Conservation (phyloP, 2,329 filamentous ascomycete species). For the Helotiales sp. region DNA sequence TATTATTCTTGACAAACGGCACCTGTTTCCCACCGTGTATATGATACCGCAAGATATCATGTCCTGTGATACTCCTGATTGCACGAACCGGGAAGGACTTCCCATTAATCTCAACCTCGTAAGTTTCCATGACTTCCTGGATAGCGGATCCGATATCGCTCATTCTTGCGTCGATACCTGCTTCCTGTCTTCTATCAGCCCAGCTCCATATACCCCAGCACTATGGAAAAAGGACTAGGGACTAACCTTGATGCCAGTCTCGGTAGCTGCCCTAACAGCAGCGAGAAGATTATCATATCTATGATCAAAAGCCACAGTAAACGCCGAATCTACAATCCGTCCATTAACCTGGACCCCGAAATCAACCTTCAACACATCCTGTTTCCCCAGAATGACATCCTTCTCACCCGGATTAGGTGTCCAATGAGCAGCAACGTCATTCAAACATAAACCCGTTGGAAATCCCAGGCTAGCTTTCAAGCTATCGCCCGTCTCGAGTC, state of each 20-base stretch:
- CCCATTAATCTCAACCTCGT: constrained; percentile 53
- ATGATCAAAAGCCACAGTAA: constrained; percentile 74
- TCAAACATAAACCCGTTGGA: constrained; percentile 54
- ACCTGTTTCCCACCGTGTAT: constrained; percentile 58
- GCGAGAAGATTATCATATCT: constrained; percentile 73
- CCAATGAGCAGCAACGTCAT: constrained; percentile 55
- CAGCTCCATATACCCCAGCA: background rate
- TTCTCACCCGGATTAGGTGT: constrained; percentile 59
- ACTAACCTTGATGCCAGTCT: constrained; percentile 45
- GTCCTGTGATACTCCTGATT: constrained; percentile 52
- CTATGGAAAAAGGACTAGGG: background rate
- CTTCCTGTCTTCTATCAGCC: constrained; percentile 34
- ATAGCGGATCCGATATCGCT: constrained; percentile 54
- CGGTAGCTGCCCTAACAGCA: constrained; percentile 74
- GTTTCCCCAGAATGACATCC: constrained; percentile 68
- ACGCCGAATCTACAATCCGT: constrained; percentile 78
- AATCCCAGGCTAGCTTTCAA: constrained; percentile 55
- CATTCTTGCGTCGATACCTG: constrained; percentile 56
- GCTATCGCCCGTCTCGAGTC: constrained; percentile 50
- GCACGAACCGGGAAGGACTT: constrained; percentile 52
- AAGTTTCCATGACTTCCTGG: constrained; percentile 61
- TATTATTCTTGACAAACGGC: constrained; percentile 52
- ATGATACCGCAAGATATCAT: constrained; percentile 53
- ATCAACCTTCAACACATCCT: constrained; percentile 81
- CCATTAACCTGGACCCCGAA: constrained; percentile 82